Evolutionary conservation across 2,329 filamentous ascomycete species (phyloP).

Genomic region (Aspergillus floridensis): DNA sequence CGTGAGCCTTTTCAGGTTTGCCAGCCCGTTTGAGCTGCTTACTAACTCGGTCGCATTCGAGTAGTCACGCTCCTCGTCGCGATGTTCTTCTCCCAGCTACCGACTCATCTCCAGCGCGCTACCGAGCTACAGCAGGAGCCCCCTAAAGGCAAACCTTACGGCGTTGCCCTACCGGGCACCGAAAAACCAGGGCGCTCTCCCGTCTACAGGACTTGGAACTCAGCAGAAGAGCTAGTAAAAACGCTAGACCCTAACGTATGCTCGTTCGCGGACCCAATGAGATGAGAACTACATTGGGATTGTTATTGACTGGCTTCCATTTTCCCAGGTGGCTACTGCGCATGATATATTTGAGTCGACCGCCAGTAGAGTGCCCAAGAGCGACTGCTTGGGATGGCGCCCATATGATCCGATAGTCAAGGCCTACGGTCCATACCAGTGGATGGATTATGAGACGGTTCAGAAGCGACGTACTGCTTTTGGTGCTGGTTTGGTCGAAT

Average conservation of each 20-base stretch:
- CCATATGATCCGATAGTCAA: conserved; percentile 74
- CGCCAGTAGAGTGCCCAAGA: conserved; percentile 61
- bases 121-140: conserved; percentile 60
- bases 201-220: conserved; percentile 81
- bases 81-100: conserved; percentile 41
- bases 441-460: conserved; percentile 80
- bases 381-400: conserved; percentile 74
- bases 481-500: conserved; percentile 77
- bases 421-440: conserved; percentile 73
- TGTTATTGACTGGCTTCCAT: background rate
- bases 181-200: conserved; percentile 68
- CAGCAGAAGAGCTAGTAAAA: conserved; percentile 68
- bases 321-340: conserved; percentile 57
- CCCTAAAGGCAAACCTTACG: conserved; percentile 73
- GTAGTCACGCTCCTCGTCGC: background rate
- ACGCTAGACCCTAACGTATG: conserved; percentile 66
- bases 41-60: background rate
- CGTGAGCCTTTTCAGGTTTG: background rate
- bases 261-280: background rate
- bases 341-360: conserved; percentile 78
- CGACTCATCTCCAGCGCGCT: conserved; percentile 36
- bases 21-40: background rate
- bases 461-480: conserved; percentile 76
- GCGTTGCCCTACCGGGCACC: conserved; percentile 71
- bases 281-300: background rate